Conservation (phyloP, 257 asterid genomes). For the Perilla frutescens region DNA sequence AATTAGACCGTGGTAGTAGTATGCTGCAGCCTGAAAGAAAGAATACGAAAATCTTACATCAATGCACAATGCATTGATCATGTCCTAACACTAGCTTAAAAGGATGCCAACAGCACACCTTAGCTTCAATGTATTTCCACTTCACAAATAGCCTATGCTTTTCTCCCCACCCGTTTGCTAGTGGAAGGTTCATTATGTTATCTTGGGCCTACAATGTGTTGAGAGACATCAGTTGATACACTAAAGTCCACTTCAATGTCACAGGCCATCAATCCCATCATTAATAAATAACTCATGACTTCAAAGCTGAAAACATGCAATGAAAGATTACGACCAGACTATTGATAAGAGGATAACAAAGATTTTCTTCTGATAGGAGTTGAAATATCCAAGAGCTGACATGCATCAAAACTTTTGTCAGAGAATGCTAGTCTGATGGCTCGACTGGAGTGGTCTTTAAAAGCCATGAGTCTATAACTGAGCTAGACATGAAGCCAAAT, state of each 20-base stretch:
- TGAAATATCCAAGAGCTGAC: too few species aligned
- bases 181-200: slow-evolving; percentile 85
- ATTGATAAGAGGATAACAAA: too few species aligned
- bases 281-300: neutral
- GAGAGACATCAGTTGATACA: neutral
- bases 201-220: slow-evolving; percentile 73
- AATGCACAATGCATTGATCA: neutral
- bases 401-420: too few species aligned
- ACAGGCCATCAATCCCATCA: neutral
- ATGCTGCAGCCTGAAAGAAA: slow-evolving; percentile 78
- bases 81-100: neutral
- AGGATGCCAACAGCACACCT: slow-evolving; percentile 58
- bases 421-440: too few species aligned
- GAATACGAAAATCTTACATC: slow-evolving; percentile 19
- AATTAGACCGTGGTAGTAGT: slow-evolving; percentile 96
- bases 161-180: slow-evolving; percentile 97
- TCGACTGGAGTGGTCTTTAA: too few species aligned
- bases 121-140: slow-evolving; percentile 91
- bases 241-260: too few species aligned
- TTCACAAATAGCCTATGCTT: slow-evolving; percentile 86
- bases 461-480: too few species aligned
- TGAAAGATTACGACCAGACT: neutral
- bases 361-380: too few species aligned
- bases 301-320: neutral
- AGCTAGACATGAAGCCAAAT: too few species aligned